Evolutionary conservation across 208 protist genomes (phyloP).

Genomic region (Novymonas esmeraldas): DNA sequence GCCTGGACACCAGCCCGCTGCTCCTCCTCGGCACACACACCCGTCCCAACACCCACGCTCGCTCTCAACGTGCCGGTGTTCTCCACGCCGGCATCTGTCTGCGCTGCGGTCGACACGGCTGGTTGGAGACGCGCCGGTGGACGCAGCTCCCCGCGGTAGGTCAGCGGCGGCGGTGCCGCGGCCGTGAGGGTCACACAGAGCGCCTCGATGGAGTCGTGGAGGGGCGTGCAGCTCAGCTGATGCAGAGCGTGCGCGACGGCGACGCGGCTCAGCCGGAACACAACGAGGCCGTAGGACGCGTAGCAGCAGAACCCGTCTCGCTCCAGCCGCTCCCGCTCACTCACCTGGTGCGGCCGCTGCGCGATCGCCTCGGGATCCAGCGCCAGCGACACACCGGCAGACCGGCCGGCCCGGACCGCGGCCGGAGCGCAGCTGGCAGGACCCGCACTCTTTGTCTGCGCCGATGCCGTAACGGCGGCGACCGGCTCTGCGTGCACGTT

Average conservation of each 20-base stretch:
- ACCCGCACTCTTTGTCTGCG: too few relatives aligned
- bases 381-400: not conserved
- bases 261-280: constrained; percentile 35
- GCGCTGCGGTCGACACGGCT: not conserved
- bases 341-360: not conserved
- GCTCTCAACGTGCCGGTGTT: too few relatives aligned
- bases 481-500: not conserved
- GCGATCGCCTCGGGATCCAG: constrained; percentile 17
- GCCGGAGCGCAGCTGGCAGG: not conserved
- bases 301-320: constrained; percentile 45
- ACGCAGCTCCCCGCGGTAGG: constrained; percentile 49
- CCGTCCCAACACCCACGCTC: too few relatives aligned
- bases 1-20: not conserved
- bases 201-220: constrained; percentile 43
- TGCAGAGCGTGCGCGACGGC: constrained; percentile 30
- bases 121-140: constrained; percentile 13
- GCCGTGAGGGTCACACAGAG: constrained; percentile 47
- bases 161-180: constrained; percentile 42
- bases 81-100: not conserved
- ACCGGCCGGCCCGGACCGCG: not conserved
- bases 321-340: constrained; percentile 8
- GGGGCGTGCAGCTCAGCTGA: constrained; percentile 33
- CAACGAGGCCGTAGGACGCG: constrained; percentile 41
- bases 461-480: too few relatives aligned
- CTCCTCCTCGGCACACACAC: not conserved